Evolutionary conservation across 768 basidiomycete genomes (phyloP).

Genomic region (Tricholoma flavovirens): DNA sequence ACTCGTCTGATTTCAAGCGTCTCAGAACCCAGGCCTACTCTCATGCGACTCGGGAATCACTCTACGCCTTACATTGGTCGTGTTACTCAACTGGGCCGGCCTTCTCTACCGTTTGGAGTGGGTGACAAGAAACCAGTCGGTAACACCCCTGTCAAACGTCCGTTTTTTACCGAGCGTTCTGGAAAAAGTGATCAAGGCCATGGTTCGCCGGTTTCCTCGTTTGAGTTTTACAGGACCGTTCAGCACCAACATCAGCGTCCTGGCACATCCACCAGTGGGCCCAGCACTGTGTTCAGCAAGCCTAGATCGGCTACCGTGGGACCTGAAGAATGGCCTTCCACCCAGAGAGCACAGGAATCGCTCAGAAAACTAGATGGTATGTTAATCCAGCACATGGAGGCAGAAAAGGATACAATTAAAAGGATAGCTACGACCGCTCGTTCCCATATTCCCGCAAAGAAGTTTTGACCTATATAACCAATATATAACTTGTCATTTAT

Average conservation of each 20-base stretch:
- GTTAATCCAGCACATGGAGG: slow-evolving; percentile 76
- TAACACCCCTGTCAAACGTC: slow-evolving; percentile 38
- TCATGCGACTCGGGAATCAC: slow-evolving; percentile 65
- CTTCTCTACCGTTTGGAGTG: slow-evolving; percentile 23
- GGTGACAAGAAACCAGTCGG: slow-evolving; percentile 45
- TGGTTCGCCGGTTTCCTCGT: slow-evolving; percentile 31
- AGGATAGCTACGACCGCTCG: slow-evolving; percentile 53
- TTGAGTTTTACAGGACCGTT: slow-evolving; percentile 43
- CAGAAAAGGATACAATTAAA: slow-evolving; percentile 75
- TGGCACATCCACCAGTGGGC: slow-evolving; percentile 5
- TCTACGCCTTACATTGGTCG: slow-evolving; percentile 61
- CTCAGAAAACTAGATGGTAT: slow-evolving; percentile 69
- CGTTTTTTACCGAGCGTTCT: slow-evolving; percentile 44
- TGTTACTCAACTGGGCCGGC: slow-evolving; percentile 28
- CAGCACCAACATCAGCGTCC: slow-evolving; percentile 31
- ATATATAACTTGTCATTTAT: slow-evolving; percentile 15
- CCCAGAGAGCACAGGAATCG: slow-evolving; percentile 48
- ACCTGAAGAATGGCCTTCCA: slow-evolving; percentile 27
- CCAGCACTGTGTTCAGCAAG: slow-evolving; percentile 18
- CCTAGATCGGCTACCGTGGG: slow-evolving; percentile 21
- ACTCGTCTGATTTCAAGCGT: slow-evolving; percentile 34
- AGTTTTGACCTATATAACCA: slow-evolving; percentile 11
- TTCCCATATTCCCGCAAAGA: slow-evolving; percentile 18
- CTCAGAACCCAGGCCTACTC: slow-evolving; percentile 30
- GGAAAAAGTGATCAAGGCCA: slow-evolving; percentile 33